A percentile compares a stretch with the other conserved stretches of the same genome.
Conservation (phyloP, 2,329 filamentous ascomycete species). For the Exophiala lecanii-corni region DNA sequence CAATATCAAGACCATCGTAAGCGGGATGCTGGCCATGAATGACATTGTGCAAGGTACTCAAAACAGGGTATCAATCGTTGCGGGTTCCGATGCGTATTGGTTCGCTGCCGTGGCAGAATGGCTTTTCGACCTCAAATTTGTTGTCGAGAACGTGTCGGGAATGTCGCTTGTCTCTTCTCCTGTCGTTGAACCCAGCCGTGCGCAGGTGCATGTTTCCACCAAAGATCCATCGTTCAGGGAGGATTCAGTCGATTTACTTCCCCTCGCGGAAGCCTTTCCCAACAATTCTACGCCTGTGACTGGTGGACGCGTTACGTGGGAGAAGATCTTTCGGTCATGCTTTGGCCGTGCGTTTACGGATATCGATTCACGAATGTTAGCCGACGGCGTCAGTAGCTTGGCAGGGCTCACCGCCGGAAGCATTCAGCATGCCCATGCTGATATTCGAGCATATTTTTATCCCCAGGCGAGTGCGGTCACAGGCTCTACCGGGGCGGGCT, state of each 20-base stretch:
- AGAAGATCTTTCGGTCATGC: conserved; percentile 10
- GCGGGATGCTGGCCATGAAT: conserved; percentile 3
- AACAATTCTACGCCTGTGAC: conserved; percentile 1
- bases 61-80: conserved; percentile 2
- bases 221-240: not conserved
- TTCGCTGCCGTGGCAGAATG: conserved; percentile 12
- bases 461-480: conserved; percentile 7
- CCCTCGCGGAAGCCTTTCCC: conserved; percentile 1
- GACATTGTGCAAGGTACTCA: not conserved
- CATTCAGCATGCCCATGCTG: conserved; percentile 1
- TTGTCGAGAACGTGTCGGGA: conserved; percentile 1
- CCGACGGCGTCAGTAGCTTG: conserved; percentile 1
- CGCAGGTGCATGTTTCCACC: conserved; percentile 1
- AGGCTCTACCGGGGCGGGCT: conserved; percentile 4
- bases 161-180: not conserved
- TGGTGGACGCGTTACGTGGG: conserved; percentile 7
- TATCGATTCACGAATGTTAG: conserved; percentile 5
- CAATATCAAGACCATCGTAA: conserved; percentile 3
- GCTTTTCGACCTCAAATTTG: conserved; percentile 7
- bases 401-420: conserved; percentile 4
- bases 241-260: conserved; percentile 1
- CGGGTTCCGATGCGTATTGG: conserved; percentile 6
- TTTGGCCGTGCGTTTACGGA: conserved; percentile 10
- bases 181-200: not conserved
- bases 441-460: conserved; percentile 5